phyloP scores from a whole-genome alignment of 371 early-diverging fungal species.

The Amoeboaphelidium occidentale region DNA sequence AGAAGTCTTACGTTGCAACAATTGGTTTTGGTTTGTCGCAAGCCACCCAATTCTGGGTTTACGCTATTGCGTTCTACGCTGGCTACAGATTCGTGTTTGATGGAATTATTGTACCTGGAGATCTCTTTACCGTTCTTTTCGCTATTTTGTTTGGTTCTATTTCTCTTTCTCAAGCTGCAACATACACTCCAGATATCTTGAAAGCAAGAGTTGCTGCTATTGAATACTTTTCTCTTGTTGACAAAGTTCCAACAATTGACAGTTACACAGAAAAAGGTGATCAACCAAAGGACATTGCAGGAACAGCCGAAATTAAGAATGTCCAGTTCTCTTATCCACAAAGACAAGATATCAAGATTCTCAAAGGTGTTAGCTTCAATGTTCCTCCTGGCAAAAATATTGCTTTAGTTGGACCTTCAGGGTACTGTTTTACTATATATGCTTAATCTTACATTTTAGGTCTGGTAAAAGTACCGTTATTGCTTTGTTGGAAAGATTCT shows the following conservation, averaged over 20 bases:
- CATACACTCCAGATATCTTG: slow-evolving; percentile 55
- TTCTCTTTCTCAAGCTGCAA: slow-evolving; percentile 17
- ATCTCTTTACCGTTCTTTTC: slow-evolving; percentile 37
- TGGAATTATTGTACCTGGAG: slow-evolving; percentile 2
- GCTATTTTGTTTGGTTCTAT: slow-evolving; percentile 45
- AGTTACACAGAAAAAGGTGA: slow-evolving; percentile 11
- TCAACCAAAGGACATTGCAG: slow-evolving; percentile 15
- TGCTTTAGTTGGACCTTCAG: slow-evolving; percentile 66
- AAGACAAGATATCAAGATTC: slow-evolving; percentile 43
- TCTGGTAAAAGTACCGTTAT: slow-evolving; percentile 57
- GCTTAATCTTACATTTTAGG: neutral
- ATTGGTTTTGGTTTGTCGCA: slow-evolving; percentile 1
- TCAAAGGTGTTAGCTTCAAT: slow-evolving; percentile 42
- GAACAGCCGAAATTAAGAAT: slow-evolving; percentile 26
- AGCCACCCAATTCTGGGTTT: neutral
- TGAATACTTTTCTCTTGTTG: slow-evolving; percentile 38
- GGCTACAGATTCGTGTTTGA: neutral
- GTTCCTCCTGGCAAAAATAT: slow-evolving; percentile 47
- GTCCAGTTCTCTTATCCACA: slow-evolving; percentile 61
- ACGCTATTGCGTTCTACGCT: neutral
- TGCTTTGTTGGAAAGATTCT: slow-evolving; percentile 60
- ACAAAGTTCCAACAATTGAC: slow-evolving; percentile 34
- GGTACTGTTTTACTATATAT: slow-evolving; percentile 17
- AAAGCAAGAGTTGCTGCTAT: slow-evolving; percentile 65
- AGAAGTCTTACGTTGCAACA: neutral